Base-by-base conservation (phyloP, 768 basidiomycete genomes). In the Omphalotus guepiniiformis region DNA sequence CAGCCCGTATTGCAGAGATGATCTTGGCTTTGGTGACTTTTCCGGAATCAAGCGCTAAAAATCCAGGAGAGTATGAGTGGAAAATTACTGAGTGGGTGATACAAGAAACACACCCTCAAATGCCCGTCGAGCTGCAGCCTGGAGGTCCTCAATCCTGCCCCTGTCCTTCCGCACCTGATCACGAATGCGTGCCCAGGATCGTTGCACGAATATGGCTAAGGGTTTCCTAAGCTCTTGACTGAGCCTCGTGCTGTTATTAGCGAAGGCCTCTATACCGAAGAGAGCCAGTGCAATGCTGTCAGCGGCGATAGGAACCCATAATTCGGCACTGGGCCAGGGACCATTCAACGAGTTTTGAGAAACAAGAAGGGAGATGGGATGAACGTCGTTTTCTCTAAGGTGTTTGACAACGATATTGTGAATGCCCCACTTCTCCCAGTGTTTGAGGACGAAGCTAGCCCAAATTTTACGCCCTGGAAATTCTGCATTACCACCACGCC, bases 41-140 rank as follows among this genome's bases (percentile, higher is more conserved):
- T 4, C 46, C 50, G 1, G 43, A 6, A 23, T 55, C 47, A 11
- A 63, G 56, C 13, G 48, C 59, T 59, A 34, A n/a, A n/a, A 41
- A 9, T 9, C 6, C n/a, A 16, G 29, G 16, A 19, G 28, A n/a
- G 26, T 16, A 21, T 35, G n/a, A n/a, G n/a, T n/a, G n/a, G n/a
- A n/a, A n/a, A n/a, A 1, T 15, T 9, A 32, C 9, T 9, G 2
- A 23, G n/a, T 11, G 6, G 9, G 30, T 9, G n/a, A 9, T 9
- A 32, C 30, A 26, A 4, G 15, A 22, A 28, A 32, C 28, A 19
- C 21, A 48, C 47, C 47, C 9, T 39, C 38, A 21, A 46, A 46
- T 5, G 44, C 11, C 4, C n/a, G 18, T 15, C 26, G 5, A 13
- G 44, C 44, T n/a, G 32, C 44, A 16, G 30, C n/a, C 25, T 46